Conservation (phyloP, 2,329 filamentous ascomycete species). For the Fusarium chuoi region DNA sequence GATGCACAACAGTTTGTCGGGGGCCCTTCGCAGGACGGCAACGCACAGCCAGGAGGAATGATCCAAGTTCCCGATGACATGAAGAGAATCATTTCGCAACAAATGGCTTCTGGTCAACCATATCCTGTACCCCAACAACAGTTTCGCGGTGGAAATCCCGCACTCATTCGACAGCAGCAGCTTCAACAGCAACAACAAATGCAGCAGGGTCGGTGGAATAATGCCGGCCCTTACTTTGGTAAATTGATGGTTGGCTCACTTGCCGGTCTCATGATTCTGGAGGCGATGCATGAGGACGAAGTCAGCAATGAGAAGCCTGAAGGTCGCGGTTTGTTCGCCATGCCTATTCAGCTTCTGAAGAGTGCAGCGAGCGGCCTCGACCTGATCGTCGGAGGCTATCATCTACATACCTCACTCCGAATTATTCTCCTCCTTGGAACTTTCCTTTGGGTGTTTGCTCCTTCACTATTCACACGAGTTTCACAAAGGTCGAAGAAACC, state of each 20-base stretch:
- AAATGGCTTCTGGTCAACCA: conserved; percentile 64
- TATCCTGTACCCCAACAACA: conserved; percentile 62
- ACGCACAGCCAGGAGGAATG: conserved; percentile 64
- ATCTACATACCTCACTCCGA: conserved; percentile 64
- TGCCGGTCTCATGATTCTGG: conserved; percentile 90
- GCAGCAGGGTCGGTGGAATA: conserved; percentile 65
- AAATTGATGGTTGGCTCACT: conserved; percentile 95
- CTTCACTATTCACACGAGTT: conserved; percentile 59
- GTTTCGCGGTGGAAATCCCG: conserved; percentile 56
- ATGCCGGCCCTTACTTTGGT: conserved; percentile 66
- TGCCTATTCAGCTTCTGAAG: conserved; percentile 69
- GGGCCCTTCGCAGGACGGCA: conserved; percentile 49
- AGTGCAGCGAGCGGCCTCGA: conserved; percentile 60
- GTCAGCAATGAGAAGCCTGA: conserved; percentile 70
- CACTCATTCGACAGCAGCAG: conserved; percentile 64
- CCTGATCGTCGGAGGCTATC: conserved; percentile 65
- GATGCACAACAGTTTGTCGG: conserved; percentile 58
- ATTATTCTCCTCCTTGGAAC: conserved; percentile 63
- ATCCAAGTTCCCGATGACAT: conserved; percentile 75
- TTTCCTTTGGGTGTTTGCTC: conserved; percentile 65
- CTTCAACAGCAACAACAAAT: conserved; percentile 64
- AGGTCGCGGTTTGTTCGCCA: conserved; percentile 73
- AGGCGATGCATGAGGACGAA: conserved; percentile 78
- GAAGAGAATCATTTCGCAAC: conserved; percentile 69
- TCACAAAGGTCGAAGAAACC: conserved; percentile 63